Evolutionary conservation across 257 asterid genomes (phyloP).

Genomic region (Nicotiana paniculata): DNA sequence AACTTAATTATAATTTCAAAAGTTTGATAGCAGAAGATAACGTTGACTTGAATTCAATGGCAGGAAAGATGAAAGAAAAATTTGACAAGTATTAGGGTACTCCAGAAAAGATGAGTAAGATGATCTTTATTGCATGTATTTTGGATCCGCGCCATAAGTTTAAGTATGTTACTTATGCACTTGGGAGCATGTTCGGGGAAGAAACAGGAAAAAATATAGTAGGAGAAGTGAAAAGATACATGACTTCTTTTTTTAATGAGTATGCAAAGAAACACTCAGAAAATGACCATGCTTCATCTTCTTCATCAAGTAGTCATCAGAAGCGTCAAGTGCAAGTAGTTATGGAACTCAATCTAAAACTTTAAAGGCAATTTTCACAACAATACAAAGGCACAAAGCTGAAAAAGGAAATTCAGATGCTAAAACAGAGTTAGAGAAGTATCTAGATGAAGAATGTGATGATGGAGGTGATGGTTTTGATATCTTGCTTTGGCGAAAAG

Average conservation of each 20-base stretch:
- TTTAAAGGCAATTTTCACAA: no score
- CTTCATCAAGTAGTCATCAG: background rate
- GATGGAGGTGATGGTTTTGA: background rate
- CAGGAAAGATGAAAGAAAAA: background rate
- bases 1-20: background rate
- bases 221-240: background rate
- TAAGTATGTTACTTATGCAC: background rate
- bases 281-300: background rate
- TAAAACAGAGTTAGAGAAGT: no score
- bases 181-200: background rate
- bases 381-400: no score
- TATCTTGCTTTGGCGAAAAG: background rate
- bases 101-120: background rate
- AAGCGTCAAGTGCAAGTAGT: no score
- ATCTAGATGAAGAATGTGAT: no score
- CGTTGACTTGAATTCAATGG: background rate
- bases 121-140: background rate
- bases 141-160: background rate
- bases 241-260: background rate
- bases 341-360: background rate
- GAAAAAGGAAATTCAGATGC: no score
- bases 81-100: background rate
- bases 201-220: background rate
- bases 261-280: background rate
- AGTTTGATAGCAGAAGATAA: background rate